phyloP scores from a whole-genome alignment of 2,329 filamentous ascomycete genomes.

The Xylaria arbuscula region DNA sequence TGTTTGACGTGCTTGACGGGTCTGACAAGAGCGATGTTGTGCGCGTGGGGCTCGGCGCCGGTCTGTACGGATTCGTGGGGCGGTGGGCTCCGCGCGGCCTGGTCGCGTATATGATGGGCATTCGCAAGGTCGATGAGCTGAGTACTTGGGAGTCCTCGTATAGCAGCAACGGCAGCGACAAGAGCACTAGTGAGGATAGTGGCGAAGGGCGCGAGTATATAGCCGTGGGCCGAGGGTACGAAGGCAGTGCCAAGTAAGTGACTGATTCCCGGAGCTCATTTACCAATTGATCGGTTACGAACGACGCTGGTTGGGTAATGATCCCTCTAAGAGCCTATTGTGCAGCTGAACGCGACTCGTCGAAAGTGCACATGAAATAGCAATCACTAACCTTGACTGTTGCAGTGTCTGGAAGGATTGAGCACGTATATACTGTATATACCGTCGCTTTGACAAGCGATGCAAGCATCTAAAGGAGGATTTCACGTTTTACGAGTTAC shows the following conservation, averaged over 20 bases:
- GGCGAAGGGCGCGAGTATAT: constrained; percentile 48
- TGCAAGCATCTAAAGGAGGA: neutral
- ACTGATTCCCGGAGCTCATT: constrained; percentile 12
- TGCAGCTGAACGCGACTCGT: constrained; percentile 4
- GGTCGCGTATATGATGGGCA: constrained; percentile 94
- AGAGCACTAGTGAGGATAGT: constrained; percentile 44
- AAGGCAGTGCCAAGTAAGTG: constrained; percentile 34
- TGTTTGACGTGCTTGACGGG: constrained; percentile 88
- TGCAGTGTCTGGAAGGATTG: constrained; percentile 37
- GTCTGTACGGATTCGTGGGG: constrained; percentile 87
- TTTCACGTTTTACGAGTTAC: constrained; percentile 22
- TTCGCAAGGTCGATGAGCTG: constrained; percentile 70
- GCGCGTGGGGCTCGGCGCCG: constrained; percentile 85
- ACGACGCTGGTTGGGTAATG: neutral
- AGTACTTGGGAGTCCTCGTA: constrained; percentile 63
- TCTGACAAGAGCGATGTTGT: constrained; percentile 71
- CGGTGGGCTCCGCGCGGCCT: constrained; percentile 79
- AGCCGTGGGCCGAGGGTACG: constrained; percentile 55
- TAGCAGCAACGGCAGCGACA: constrained; percentile 46
- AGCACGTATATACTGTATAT: constrained; percentile 10
- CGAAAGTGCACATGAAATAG: constrained; percentile 2
- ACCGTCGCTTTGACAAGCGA: constrained; percentile 9
- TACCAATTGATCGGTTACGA: neutral
- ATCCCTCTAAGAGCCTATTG: neutral
- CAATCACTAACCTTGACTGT: constrained; percentile 21